Percentiles rank a stretch among this genome's conserved stretches.
These are phyloP conservation scores for Fusarium foetens DNA, from an alignment of 2,329 filamentous ascomycete species.

Conservation along the genomic window DNA sequence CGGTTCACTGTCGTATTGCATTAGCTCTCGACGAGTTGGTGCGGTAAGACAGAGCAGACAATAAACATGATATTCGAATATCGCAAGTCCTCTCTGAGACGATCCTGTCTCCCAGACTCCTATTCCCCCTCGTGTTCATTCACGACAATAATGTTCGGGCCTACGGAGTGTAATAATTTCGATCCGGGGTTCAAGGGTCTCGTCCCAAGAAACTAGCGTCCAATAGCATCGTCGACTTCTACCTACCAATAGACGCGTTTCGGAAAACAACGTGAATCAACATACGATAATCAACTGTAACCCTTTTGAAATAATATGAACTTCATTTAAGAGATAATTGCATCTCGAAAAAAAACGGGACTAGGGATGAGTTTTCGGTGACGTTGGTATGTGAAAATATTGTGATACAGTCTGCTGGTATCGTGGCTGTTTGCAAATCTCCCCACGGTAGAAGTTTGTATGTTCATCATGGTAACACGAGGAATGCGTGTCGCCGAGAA, in stretches of 20 bases:
- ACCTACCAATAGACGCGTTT: constrained; percentile 30
- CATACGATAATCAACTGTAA: background rate
- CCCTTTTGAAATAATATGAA: background rate
- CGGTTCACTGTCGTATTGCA: constrained; percentile 10
- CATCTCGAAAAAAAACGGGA: background rate
- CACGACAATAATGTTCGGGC: background rate
- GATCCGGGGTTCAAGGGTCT: constrained; percentile 25
- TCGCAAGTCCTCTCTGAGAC: background rate
- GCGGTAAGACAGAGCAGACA: background rate
- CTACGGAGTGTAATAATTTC: background rate
- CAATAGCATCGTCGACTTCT: background rate
- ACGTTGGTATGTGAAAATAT: constrained; percentile 27
- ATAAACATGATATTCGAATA: background rate
- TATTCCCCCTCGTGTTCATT: background rate
- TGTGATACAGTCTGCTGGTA: constrained; percentile 23
- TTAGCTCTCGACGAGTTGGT: background rate
- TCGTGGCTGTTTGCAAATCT: constrained; percentile 36
- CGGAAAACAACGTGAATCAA: constrained; percentile 26
- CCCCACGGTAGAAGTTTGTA: constrained; percentile 1
- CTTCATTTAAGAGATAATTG: background rate
- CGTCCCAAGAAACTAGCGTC: constrained; percentile 15
- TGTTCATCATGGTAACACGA: constrained; percentile 23
- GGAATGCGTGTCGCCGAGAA: constrained; percentile 34
- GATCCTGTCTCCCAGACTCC: background rate
- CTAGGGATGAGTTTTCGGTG: constrained; percentile 6